Conservation (phyloP, 306 rosid genomes). For the Quercus alba region DNA sequence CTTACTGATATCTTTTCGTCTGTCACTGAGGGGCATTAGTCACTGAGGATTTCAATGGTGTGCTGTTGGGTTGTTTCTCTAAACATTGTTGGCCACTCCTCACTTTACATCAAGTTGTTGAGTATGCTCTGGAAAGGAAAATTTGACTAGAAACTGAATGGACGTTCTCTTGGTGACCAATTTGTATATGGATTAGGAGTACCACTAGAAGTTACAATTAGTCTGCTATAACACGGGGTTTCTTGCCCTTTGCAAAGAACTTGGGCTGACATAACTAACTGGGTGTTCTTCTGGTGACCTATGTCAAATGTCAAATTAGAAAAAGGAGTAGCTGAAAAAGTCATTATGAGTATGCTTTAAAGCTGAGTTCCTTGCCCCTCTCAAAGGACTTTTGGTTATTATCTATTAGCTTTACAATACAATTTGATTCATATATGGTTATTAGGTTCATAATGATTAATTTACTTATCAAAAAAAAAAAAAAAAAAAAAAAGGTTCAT, state of each 20-base stretch:
- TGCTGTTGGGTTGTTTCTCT: background rate
- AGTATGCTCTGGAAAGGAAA: background rate
- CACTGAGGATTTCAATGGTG: background rate
- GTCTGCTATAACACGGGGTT: background rate
- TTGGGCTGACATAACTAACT: background rate
- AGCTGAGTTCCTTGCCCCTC: no score
- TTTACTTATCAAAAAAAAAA: no score
- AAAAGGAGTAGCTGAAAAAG: no score
- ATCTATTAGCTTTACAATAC: background rate
- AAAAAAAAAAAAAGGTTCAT: no score
- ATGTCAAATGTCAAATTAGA: background rate
- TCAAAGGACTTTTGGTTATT: background rate
- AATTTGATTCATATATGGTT: background rate
- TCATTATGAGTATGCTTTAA: no score
- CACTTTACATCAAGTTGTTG: no score
- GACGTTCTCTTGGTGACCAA: background rate
- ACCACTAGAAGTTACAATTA: background rate
- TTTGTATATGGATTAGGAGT: background rate
- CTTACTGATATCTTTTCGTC: background rate
- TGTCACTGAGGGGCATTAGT: background rate
- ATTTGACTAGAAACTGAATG: background rate
- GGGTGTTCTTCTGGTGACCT: background rate
- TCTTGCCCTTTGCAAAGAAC: background rate
- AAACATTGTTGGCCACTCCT: background rate
- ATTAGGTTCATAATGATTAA: background rate